Conservation (phyloP, 2,329 filamentous ascomycete genomes). For the Diaporthe vexans region DNA sequence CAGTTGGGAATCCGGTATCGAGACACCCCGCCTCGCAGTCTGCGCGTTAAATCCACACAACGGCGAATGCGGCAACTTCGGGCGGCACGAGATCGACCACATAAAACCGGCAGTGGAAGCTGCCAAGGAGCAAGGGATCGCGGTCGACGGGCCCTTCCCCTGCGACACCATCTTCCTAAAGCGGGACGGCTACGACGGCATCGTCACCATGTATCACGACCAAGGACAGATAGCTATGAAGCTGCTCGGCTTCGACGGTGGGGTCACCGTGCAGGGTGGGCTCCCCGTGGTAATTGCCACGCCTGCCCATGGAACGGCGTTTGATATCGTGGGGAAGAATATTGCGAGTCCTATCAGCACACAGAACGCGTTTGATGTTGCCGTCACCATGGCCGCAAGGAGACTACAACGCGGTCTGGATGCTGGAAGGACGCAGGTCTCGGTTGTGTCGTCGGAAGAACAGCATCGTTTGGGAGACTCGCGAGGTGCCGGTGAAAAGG, state of each 20-base stretch:
- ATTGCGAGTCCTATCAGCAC: slow-evolving; percentile 48
- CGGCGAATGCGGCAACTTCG: slow-evolving; percentile 52
- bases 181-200: slow-evolving; percentile 50
- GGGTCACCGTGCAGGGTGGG: slow-evolving; percentile 52
- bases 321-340: slow-evolving; percentile 51
- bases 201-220: slow-evolving; percentile 55
- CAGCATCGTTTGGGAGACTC: neutral
- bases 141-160: slow-evolving; percentile 51
- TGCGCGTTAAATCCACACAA: slow-evolving; percentile 53
- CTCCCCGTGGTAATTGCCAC: slow-evolving; percentile 51
- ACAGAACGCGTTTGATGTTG: slow-evolving; percentile 50
- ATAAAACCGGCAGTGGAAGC: slow-evolving; percentile 49
- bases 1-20: slow-evolving; percentile 51
- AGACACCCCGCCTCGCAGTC: slow-evolving; percentile 49
- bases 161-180: slow-evolving; percentile 53
- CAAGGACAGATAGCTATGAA: slow-evolving; percentile 54
- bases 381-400: slow-evolving; percentile 48
- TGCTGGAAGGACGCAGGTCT: neutral
- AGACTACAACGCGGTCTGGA: slow-evolving; percentile 30
- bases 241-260: slow-evolving; percentile 52
- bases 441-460: neutral
- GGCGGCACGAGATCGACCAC: slow-evolving; percentile 51
- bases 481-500: neutral
- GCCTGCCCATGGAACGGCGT: slow-evolving; percentile 50
- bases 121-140: slow-evolving; percentile 47